phyloP scores from a whole-genome alignment of 1,284 basidiomycete species.

The Coniferiporia sulphurascens region DNA sequence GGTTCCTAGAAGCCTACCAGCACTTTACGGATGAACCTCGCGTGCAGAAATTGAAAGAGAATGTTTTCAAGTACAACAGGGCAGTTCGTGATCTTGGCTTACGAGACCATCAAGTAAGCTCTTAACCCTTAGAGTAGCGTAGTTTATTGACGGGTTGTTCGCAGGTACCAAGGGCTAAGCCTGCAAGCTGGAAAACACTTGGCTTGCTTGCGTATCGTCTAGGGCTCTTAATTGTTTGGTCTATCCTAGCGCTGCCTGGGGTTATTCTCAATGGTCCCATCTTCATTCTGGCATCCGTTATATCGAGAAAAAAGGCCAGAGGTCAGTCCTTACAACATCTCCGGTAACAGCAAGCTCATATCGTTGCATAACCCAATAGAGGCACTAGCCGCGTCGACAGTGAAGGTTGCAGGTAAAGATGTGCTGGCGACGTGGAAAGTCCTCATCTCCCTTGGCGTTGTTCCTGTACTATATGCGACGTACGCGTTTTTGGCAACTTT shows the following conservation, averaged over 20 bases:
- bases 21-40: slow-evolving; percentile 94
- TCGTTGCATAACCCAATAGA: slow-evolving; percentile 45
- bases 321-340: slow-evolving; percentile 41
- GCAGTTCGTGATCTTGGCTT: slow-evolving; percentile 90
- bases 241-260: slow-evolving; percentile 86
- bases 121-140: too few species aligned
- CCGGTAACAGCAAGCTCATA: slow-evolving; percentile 10
- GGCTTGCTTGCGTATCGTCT: slow-evolving; percentile 85
- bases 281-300: slow-evolving; percentile 88
- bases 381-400: slow-evolving; percentile 92
- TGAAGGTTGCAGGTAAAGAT: slow-evolving; percentile 94
- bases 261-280: slow-evolving; percentile 95
- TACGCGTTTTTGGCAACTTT: slow-evolving; percentile 82
- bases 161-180: slow-evolving; percentile 78
- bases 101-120: slow-evolving; percentile 88
- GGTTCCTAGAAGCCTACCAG: slow-evolving; percentile 90
- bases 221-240: slow-evolving; percentile 80
- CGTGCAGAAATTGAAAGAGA: slow-evolving; percentile 75
- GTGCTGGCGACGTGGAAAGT: slow-evolving; percentile 99
- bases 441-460: slow-evolving; percentile 87
- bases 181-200: slow-evolving; percentile 83
- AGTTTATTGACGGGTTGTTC: neutral
- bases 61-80: slow-evolving; percentile 94
- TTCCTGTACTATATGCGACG: slow-evolving; percentile 82
- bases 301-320: slow-evolving; percentile 89